Conservation (phyloP, 176 grass and related monocot genomes). For the Saccharum officinarum region DNA sequence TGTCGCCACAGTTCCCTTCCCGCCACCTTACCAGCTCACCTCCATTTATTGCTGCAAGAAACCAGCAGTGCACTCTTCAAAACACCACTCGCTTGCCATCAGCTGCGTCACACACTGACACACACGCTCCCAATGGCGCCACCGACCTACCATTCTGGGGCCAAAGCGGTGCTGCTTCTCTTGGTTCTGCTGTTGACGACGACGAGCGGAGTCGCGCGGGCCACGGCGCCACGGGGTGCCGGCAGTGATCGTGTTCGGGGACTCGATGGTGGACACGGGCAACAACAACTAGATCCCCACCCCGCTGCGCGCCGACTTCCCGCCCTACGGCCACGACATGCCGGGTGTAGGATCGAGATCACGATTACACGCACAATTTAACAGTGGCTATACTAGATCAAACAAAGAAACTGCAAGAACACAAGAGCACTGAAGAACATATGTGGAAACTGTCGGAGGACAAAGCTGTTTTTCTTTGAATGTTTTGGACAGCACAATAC, state of each 20-base stretch:
- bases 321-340: slow-evolving; percentile 62
- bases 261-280: slow-evolving; percentile 89
- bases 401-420: no score
- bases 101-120: background rate
- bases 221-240: slow-evolving; percentile 31
- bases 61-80: no score
- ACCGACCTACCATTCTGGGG: no score
- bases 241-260: slow-evolving; percentile 89
- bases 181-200: background rate
- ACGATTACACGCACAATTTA: no score
- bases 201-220: background rate
- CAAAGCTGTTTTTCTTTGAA: no score
- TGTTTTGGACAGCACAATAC: no score
- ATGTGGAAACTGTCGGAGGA: no score
- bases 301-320: slow-evolving; percentile 57
- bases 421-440: no score
- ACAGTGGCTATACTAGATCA: no score
- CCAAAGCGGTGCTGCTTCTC: no score
- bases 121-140: no score
- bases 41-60: slow-evolving; percentile 22
- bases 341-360: slow-evolving; percentile 10
- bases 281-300: slow-evolving; percentile 77
- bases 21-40: background rate
- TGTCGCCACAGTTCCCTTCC: background rate
- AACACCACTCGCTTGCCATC: background rate